Base-by-base conservation (phyloP, 2,329 filamentous ascomycete species). In the Fusarium sambucinum region DNA sequence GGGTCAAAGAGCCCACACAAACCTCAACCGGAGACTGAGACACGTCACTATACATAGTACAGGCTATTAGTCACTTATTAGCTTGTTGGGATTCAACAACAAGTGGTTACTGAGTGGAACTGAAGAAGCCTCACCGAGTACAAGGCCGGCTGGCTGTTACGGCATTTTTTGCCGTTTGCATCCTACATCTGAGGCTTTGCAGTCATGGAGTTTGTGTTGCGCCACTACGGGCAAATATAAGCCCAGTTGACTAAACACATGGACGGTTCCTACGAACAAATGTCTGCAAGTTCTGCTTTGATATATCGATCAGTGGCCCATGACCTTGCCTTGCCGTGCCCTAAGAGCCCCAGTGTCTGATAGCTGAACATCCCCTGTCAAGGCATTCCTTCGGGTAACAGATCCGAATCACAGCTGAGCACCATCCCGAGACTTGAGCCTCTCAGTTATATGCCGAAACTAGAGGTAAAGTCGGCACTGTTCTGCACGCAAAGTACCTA, bases 1-100 rank as follows among this genome's bases (percentile, higher is more conserved):
- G 68, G 58, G 52, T 55, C 41, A 46, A 38, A 61, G 45, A 55
- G 45, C 42, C 45, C 50, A 55, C 32, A 40, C 55, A 63, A 56
- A 29, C 66, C 51, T 53, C 44, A 41, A 33, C 29, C 45, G 55
- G 63, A 48, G 42, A 55, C 45, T 38, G 16, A 19, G 25, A 50
- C 30, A 27, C 32, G 33, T 35, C 23, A 63, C 29, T 41, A 59
- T 58, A 59, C n/a, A n/a, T n/a, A n/a, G n/a, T n/a, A n/a, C 57
- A 55, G 25, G 8, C 46, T 64, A 70, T 42, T 48, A 29, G 11
- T 38, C n/a, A 38, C 35, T 14, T 21, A 10, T 42, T 30, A 45
- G 47, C 21, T 37, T 40, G 47, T 29, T 16, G 35, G 42, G 29
- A 42, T 19, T 60, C 23, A 25, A 52, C 25, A n/a, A 23, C 40